Percentiles rank a stretch among this genome's conserved stretches.
phyloP scores from a whole-genome alignment of 768 basidiomycete genomes.

The Boletus sp. region DNA sequence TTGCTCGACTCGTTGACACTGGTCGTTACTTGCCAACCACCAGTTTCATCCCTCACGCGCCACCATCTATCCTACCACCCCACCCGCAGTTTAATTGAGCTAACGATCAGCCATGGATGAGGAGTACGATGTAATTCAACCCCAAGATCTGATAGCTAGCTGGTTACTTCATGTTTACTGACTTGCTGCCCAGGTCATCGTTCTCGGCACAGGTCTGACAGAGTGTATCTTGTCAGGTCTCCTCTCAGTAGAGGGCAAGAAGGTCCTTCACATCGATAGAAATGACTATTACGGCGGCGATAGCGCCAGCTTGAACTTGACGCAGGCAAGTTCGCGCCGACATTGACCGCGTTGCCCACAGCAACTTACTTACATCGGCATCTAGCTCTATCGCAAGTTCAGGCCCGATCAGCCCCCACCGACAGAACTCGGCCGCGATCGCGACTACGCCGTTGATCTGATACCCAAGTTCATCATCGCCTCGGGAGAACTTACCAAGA shows the following conservation, averaged over 20 bases:
- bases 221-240: constrained; percentile 98
- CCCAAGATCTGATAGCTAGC: constrained; percentile 15
- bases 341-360: not conserved
- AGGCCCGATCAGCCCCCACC: constrained; percentile 74
- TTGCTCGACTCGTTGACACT: constrained; percentile 1
- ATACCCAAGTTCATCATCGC: constrained; percentile 99
- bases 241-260: constrained; percentile 99
- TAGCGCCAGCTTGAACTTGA: constrained; percentile 94
- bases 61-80: constrained; percentile 10
- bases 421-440: constrained; percentile 86
- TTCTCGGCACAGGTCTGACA: constrained; percentile 95
- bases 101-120: constrained; percentile 79
- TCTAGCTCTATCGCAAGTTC: constrained; percentile 95
- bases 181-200: constrained; percentile 60
- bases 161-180: constrained; percentile 14
- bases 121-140: constrained; percentile 82
- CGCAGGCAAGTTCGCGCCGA: constrained; percentile 64
- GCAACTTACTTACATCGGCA: constrained; percentile 21
- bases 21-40: constrained; percentile 17
- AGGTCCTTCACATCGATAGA: constrained; percentile 97
- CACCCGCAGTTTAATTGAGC: constrained; percentile 8
- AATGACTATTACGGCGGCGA: constrained; percentile 99
- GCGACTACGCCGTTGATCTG: constrained; percentile 97
- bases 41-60: constrained; percentile 1
- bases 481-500: constrained; percentile 94